Base-by-base conservation (phyloP, 768 basidiomycete species). In the Coprinellus micaceus region DNA sequence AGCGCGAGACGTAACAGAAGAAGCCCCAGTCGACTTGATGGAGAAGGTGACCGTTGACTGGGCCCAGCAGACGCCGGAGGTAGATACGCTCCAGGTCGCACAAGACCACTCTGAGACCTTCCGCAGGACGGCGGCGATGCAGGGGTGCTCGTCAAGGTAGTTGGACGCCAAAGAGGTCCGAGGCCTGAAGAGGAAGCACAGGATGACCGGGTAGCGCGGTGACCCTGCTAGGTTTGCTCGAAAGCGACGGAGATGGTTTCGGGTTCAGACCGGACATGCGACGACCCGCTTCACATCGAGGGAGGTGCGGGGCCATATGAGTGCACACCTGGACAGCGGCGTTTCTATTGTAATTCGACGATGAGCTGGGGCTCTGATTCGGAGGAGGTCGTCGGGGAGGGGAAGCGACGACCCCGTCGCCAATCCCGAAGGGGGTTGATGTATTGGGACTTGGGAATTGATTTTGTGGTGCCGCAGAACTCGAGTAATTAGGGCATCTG, bases 361-460 rank as follows among this genome's bases (percentile, higher is more conserved):
- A 29, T 3, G 47, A 40, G 10, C 40, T 53, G 11, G 60, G 62
- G 47, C 62, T 62, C 12, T 49, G 55, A 13, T 68, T 67, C 13
- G 68, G 69, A 13, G 66, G 56, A 9, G 68, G 61, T 24, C 70
- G 66, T 12, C 75, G 72, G 11, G 77, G 69, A 19, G 78, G 75
- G 0, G 78, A 79, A 7, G 56, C 29, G n/a, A 49, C 54, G 2
- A 53, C 49, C n/a, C 57, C 58, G 22, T 54, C 50, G 13, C 46
- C 11, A 58, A 46, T n/a, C 57, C 57, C 65, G 64, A 60, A 58
- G 63, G 15, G 64, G 57, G 54, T 63, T 70, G 30, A 68, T 61
- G 60, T 77, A 80, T 7, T 70, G 70, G 61, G 78, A 49, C 69
- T 67, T 2, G 80, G 77, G 3, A 81, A 81, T 33, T 73, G 74